phyloP scores from a whole-genome alignment of 164 flowering plant species.

The Annona cherimola region DNA sequence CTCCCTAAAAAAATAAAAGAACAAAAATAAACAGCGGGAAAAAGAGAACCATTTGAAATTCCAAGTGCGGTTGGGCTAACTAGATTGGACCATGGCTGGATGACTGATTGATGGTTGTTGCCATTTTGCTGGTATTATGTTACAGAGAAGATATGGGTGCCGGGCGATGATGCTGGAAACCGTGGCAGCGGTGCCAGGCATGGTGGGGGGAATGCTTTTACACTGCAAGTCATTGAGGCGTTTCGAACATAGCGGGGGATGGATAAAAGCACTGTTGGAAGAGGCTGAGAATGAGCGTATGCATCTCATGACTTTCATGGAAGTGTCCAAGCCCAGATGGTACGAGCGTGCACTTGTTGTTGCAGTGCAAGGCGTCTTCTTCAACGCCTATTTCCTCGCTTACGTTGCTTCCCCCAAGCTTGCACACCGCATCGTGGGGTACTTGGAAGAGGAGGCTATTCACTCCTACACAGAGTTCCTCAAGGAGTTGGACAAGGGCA shows the following conservation, averaged over 20 bases:
- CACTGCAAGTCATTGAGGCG: constrained; percentile 60
- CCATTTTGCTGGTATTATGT: neutral
- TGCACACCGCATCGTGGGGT: constrained; percentile 67
- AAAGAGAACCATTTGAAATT: no score
- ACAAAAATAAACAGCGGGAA: no score
- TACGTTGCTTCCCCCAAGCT: constrained; percentile 57
- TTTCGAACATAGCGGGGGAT: constrained; percentile 74
- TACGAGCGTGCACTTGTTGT: constrained; percentile 66
- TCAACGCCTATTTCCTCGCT: constrained; percentile 63
- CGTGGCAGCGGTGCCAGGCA: constrained; percentile 78
- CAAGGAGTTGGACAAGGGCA: constrained; percentile 64
- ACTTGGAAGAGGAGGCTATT: constrained; percentile 72
- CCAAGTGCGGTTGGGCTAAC: no score
- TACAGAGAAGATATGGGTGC: constrained; percentile 68
- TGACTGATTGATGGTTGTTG: no score
- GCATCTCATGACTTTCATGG: constrained; percentile 89
- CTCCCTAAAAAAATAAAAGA: no score
- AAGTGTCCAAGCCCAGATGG: constrained; percentile 64
- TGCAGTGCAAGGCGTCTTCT: constrained; percentile 63
- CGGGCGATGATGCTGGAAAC: constrained; percentile 83
- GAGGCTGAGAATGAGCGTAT: constrained; percentile 80
- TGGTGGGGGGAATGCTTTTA: constrained; percentile 75
- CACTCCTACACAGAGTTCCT: constrained; percentile 72
- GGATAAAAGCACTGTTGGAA: constrained; percentile 67
- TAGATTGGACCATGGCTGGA: no score